A percentile compares a stretch with the other conserved stretches of the same genome.
phyloP scores from a whole-genome alignment of 225 moss, liverwort and hornwort genomes.

The Polytrichum formosum region DNA sequence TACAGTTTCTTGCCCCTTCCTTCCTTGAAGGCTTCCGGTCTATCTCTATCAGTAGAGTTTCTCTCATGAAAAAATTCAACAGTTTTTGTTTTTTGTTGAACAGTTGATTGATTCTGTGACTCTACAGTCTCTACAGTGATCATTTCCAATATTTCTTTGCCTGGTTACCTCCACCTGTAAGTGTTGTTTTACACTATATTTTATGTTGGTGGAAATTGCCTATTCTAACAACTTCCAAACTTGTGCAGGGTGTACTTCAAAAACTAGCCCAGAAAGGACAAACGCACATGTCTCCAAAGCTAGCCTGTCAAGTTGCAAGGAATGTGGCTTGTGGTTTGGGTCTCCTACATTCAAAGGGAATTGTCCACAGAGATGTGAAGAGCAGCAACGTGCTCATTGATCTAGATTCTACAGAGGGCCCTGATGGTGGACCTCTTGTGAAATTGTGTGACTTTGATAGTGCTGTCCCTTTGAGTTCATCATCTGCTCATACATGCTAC shows the following conservation, averaged over 20 bases:
- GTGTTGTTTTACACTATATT: too few species aligned
- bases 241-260: slow-evolving; percentile 62
- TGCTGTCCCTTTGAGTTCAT: slow-evolving; percentile 82
- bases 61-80: too few species aligned
- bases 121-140: too few species aligned
- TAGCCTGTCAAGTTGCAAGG: slow-evolving; percentile 81
- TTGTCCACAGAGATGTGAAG: slow-evolving; percentile 90
- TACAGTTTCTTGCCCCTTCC: too few species aligned
- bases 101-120: too few species aligned
- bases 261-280: slow-evolving; percentile 54
- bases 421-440: slow-evolving; percentile 60
- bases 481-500: slow-evolving; percentile 83
- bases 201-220: too few species aligned
- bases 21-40: too few species aligned
- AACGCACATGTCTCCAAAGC: slow-evolving; percentile 55
- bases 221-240: too few species aligned
- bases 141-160: too few species aligned
- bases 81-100: too few species aligned
- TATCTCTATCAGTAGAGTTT: too few species aligned
- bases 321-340: slow-evolving; percentile 81
- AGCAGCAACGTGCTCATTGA: slow-evolving; percentile 92
- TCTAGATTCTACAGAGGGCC: slow-evolving; percentile 56
- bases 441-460: slow-evolving; percentile 95
- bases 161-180: too few species aligned
- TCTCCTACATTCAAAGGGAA: slow-evolving; percentile 71